Evolutionary conservation across 1,284 basidiomycete species (phyloP).

Genomic region (Fomitopsis pinicola): DNA sequence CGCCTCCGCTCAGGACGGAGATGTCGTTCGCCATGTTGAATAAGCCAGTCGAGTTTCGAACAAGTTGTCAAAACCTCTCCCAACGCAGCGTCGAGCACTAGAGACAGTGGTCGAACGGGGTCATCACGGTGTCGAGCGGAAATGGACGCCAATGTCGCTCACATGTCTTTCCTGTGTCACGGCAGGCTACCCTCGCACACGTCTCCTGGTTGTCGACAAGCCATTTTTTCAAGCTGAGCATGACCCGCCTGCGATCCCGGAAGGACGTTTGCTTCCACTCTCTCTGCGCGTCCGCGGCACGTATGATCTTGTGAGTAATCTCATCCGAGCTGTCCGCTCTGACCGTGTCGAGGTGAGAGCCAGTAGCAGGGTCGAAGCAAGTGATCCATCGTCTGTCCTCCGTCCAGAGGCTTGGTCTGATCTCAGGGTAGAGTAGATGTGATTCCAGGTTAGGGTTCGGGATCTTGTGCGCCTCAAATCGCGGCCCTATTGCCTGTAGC

Average conservation of each 20-base stretch:
- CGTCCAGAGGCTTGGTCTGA: conserved; percentile 46
- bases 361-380: conserved; percentile 88
- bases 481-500: conserved; percentile 48
- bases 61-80: conserved; percentile 89
- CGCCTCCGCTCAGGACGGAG: conserved; percentile 68
- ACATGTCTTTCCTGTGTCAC: conserved; percentile 97
- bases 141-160: conserved; percentile 28
- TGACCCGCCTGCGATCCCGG: conserved; percentile 71
- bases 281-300: conserved; percentile 66
- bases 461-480: conserved; percentile 53
- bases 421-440: conserved; percentile 52
- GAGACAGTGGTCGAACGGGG: not conserved
- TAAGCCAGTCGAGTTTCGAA: conserved; percentile 85
- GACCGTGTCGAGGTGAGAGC: conserved; percentile 68
- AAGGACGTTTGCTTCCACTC: conserved; percentile 74
- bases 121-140: not conserved
- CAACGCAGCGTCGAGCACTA: conserved; percentile 85
- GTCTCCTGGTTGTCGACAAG: conserved; percentile 82
- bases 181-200: conserved; percentile 85
- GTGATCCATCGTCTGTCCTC: conserved; percentile 73
- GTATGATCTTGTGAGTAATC: conserved; percentile 67
- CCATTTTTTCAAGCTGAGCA: conserved; percentile 88
- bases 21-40: conserved; percentile 75
- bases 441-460: conserved; percentile 55
- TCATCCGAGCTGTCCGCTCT: conserved; percentile 64